phyloP scores from a whole-genome alignment of 1,139 yeast genomes.

The Saccharomyces hybrid region DNA sequence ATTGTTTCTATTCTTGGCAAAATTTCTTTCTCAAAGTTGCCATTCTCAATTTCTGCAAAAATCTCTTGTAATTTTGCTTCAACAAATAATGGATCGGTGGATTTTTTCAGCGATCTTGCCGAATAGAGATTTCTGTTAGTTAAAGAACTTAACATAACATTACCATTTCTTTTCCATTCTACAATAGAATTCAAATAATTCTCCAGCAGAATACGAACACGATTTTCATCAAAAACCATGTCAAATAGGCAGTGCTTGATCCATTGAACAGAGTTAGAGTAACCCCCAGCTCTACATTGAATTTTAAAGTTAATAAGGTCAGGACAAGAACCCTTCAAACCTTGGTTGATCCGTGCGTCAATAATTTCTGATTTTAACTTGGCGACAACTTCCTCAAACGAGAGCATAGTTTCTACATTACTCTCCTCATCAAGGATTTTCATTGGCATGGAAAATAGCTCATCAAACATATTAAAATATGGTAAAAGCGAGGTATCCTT shows the following conservation, averaged over 20 bases:
- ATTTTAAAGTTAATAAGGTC: conserved; percentile 59
- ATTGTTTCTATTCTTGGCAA: conserved; percentile 49
- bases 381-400: conserved; percentile 70
- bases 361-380: conserved; percentile 68
- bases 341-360: conserved; percentile 47
- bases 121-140: conserved; percentile 47
- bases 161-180: conserved; percentile 75
- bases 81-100: conserved; percentile 57
- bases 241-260: conserved; percentile 54
- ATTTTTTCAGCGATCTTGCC: conserved; percentile 54
- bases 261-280: conserved; percentile 70
- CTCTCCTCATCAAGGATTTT: conserved; percentile 34
- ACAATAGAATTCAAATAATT: conserved; percentile 69
- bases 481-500: conserved; percentile 49
- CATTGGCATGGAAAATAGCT: conserved; percentile 67
- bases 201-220: conserved; percentile 66
- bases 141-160: conserved; percentile 59
- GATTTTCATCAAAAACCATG: conserved; percentile 61
- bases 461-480: conserved; percentile 58
- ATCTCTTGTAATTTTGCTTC: conserved; percentile 52
- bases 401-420: conserved; percentile 45
- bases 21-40: conserved; percentile 32
- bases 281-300: conserved; percentile 56
- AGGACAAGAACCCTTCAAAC: conserved; percentile 53
- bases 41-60: conserved; percentile 46